These are phyloP conservation scores for Mallotus repandus DNA, from an alignment of 441 rosid genomes.

Conservation along the genomic window DNA sequence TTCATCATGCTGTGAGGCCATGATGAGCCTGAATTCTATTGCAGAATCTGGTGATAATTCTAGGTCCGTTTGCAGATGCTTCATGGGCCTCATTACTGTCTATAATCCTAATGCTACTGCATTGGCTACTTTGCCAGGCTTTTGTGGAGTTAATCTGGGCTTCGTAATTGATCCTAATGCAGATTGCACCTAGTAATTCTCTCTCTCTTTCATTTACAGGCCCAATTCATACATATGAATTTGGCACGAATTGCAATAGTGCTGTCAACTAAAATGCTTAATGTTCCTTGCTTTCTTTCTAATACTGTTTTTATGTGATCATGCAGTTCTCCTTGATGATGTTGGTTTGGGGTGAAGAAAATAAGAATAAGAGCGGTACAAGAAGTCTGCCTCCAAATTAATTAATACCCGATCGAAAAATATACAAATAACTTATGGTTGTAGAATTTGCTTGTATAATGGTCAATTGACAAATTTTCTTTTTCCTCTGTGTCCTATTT, in stretches of 20 bases:
- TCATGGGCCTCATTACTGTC: conserved; percentile 49
- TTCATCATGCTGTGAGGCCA: conserved; percentile 67
- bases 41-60: conserved; percentile 40
- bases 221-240: not conserved
- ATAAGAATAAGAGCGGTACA: conserved; percentile 4
- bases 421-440: conserved; percentile 5
- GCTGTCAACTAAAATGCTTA: not conserved
- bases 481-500: not conserved
- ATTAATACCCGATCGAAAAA: not conserved
- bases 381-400: conserved; percentile 18
- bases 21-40: conserved; percentile 41
- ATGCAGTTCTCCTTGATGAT: conserved; percentile 29
- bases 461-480: not conserved
- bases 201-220: not conserved
- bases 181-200: conserved; percentile 52
- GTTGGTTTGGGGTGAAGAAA: not conserved
- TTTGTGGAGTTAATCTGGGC: conserved; percentile 68
- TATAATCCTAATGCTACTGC: conserved; percentile 59
- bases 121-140: conserved; percentile 70
- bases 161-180: conserved; percentile 61
- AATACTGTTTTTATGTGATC: conserved; percentile 3
- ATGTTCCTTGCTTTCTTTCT: not conserved
- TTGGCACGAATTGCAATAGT: not conserved
- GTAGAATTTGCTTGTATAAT: not conserved
- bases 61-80: conserved; percentile 51